Evolutionary conservation across 352 stramenopile species (phyloP).

Genomic region (Albugo laibachii): DNA sequence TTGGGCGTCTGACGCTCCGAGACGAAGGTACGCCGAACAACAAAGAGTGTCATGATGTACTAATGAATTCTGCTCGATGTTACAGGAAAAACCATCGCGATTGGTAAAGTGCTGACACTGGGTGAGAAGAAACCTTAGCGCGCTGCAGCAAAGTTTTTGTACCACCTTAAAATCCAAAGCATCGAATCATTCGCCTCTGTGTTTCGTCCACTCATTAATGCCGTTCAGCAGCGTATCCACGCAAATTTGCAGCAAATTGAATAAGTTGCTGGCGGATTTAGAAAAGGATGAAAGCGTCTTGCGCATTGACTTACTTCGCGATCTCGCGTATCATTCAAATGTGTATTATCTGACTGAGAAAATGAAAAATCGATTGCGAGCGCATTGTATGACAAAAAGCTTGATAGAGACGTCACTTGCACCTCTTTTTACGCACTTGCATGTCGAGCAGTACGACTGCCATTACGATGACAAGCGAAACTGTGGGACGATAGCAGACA

Average conservation of each 20-base stretch:
- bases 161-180: too few relatives aligned
- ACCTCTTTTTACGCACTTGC: conserved; percentile 16
- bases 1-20: conserved; percentile 94
- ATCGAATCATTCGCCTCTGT: too few relatives aligned
- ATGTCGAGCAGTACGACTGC: conserved; percentile 34
- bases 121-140: conserved; percentile 18
- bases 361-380: conserved; percentile 26
- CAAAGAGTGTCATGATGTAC: background rate
- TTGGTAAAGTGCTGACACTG: conserved; percentile 94
- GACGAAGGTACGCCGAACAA: conserved; percentile 72
- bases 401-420: conserved; percentile 37
- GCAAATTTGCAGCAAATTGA: too few relatives aligned
- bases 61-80: background rate
- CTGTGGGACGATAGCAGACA: conserved; percentile 26
- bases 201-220: too few relatives aligned
- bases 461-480: conserved; percentile 42
- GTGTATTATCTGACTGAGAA: conserved; percentile 49
- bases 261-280: conserved; percentile 30
- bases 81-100: conserved; percentile 89
- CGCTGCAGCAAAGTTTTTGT: too few relatives aligned
- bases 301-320: conserved; percentile 42
- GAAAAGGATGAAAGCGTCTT: conserved; percentile 43
- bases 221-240: too few relatives aligned
- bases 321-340: conserved; percentile 28
- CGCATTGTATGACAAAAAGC: conserved; percentile 42